Evolutionary conservation across 371 early-diverging fungal genomes (phyloP).

Genomic region (Smittium culicis): DNA sequence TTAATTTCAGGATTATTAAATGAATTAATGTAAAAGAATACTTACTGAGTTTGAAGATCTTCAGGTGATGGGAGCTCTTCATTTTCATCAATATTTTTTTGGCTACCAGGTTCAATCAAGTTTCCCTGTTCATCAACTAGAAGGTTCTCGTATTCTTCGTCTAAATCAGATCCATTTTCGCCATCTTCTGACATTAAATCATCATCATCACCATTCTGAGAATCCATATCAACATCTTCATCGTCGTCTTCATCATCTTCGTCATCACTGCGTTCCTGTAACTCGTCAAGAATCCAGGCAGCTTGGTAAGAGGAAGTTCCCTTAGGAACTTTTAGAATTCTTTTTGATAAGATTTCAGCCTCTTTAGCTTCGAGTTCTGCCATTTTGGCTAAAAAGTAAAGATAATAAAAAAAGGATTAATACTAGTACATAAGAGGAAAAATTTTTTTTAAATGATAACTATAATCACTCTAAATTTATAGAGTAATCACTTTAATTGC

Average conservation of each 20-base stretch:
- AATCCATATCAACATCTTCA: slow-evolving; percentile 32
- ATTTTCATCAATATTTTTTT: slow-evolving; percentile 28
- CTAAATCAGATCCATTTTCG: slow-evolving; percentile 32
- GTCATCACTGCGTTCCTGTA: slow-evolving; percentile 40
- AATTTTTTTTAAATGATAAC: too few relatives aligned
- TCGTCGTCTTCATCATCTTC: slow-evolving; percentile 44
- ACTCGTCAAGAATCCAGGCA: slow-evolving; percentile 85
- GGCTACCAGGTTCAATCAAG: slow-evolving; percentile 14
- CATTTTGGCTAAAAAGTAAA: slow-evolving; percentile 14
- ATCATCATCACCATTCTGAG: slow-evolving; percentile 17
- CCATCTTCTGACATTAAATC: slow-evolving; percentile 10
- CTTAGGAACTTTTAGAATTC: slow-evolving; percentile 66
- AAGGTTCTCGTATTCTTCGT: slow-evolving; percentile 64
- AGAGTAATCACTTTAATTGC: too few relatives aligned
- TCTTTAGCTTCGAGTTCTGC: slow-evolving; percentile 23
- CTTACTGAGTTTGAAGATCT: not conserved
- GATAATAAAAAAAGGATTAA: not conserved
- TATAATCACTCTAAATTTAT: too few relatives aligned
- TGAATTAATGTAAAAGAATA: not conserved
- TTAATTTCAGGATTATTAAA: too few relatives aligned
- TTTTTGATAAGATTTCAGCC: slow-evolving; percentile 20
- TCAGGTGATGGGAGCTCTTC: slow-evolving; percentile 18
- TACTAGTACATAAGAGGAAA: too few relatives aligned
- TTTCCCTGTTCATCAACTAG: slow-evolving; percentile 24
- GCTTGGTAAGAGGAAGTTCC: slow-evolving; percentile 94